phyloP scores from a whole-genome alignment of 2,329 filamentous ascomycete species.

The Penicillium paneum region DNA sequence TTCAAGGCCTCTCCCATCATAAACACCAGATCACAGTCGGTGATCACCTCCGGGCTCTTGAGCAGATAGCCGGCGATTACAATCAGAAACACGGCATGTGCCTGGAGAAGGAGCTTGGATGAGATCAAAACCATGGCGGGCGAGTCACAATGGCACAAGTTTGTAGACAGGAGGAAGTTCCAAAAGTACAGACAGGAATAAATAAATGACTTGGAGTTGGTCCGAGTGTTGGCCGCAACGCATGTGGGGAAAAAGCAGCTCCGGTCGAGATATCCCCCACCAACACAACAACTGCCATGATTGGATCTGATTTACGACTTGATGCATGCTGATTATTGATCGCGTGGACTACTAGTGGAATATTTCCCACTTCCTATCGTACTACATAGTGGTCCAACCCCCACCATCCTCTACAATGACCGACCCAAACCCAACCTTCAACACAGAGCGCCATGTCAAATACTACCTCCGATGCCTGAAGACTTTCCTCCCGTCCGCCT shows the following conservation, averaged over 20 bases:
- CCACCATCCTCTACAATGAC: conserved; percentile 24
- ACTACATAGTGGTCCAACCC: background rate
- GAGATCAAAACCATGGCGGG: conserved; percentile 74
- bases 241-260: conserved; percentile 26
- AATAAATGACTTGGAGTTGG: conserved; percentile 9
- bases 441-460: conserved; percentile 68
- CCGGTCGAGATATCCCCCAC: conserved; percentile 16
- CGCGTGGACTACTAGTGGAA: background rate
- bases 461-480: conserved; percentile 92
- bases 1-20: conserved; percentile 80
- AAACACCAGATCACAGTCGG: conserved; percentile 76
- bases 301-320: conserved; percentile 3
- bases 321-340: background rate
- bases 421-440: conserved; percentile 29
- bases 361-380: background rate
- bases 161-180: background rate
- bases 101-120: conserved; percentile 74
- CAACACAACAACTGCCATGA: conserved; percentile 5
- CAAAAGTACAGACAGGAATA: conserved; percentile 4
- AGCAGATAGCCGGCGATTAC: conserved; percentile 82
- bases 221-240: conserved; percentile 8
- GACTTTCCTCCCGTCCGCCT: conserved; percentile 73
- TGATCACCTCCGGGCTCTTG: conserved; percentile 66
- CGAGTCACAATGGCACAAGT: background rate
- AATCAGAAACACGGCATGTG: conserved; percentile 78